These are phyloP conservation scores for Phytophthora europaea DNA, from an alignment of 352 stramenopile genomes.

Conservation along the genomic window DNA sequence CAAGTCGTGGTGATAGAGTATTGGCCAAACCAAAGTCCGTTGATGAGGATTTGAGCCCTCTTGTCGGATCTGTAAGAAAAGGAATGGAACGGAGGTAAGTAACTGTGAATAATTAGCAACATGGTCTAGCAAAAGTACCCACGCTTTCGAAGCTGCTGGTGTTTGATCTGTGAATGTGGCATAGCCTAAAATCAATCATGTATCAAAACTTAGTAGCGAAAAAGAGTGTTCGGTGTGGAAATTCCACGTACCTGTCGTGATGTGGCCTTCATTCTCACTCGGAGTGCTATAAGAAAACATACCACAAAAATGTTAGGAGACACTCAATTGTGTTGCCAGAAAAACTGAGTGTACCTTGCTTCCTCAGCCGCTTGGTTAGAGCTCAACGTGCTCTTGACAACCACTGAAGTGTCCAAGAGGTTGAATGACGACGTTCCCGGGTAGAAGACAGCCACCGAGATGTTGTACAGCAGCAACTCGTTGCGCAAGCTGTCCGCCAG, in stretches of 20 bases:
- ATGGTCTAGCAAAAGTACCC: constrained; percentile 7
- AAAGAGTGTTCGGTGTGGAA: neutral
- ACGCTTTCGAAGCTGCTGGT: constrained; percentile 28
- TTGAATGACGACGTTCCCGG: constrained; percentile 70
- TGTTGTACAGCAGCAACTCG: constrained; percentile 77
- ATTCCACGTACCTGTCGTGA: constrained; percentile 26
- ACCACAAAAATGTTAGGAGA: neutral
- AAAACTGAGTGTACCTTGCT: constrained; percentile 14
- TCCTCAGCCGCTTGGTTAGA: constrained; percentile 13
- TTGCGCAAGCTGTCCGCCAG: constrained; percentile 92
- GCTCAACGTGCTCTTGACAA: constrained; percentile 2
- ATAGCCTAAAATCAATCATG: constrained; percentile 37
- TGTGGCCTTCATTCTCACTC: constrained; percentile 15
- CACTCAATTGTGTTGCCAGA: neutral
- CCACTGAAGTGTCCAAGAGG: constrained; percentile 24
- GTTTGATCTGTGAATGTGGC: constrained; percentile 44
- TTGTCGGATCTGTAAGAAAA: constrained; percentile 41
- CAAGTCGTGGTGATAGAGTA: constrained; percentile 74
- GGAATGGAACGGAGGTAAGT: neutral
- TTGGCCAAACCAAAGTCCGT: constrained; percentile 63
- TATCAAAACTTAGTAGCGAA: constrained; percentile 5
- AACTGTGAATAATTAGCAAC: constrained; percentile 1
- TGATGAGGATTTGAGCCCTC: constrained; percentile 62
- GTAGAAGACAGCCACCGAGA: constrained; percentile 90
- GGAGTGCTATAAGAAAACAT: constrained; percentile 13